Evolutionary conservation across 1,139 yeast species (phyloP), one percentile per base, ranked within the genome.

Genomic region (Yamadazyma triangularis): DNA sequence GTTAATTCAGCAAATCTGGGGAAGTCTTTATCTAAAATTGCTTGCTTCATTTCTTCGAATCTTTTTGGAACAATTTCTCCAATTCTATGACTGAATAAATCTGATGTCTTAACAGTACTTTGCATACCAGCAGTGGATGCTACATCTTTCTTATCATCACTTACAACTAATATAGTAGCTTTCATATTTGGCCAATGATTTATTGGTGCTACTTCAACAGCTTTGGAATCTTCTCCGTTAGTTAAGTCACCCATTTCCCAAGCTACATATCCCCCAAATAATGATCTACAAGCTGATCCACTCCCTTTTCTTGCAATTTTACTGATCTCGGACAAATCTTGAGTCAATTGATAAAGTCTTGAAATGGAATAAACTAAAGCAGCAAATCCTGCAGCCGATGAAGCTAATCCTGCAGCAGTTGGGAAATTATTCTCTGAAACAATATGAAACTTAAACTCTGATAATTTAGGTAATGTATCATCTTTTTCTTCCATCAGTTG

Each of bases 51-150:
- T 48, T 77, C 78, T 38, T 65, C 76, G 46, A 81, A 91, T 51
- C 98, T 73, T 47, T 66, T 59, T 27, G 98, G 98, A 16, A 91
- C 98, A 30, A 91, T 93, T 24, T 73, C 70, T 23, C 63, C 66
- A 40, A 89, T 71, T 58, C 99, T 78, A 56, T 83, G 72, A 46
- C 76, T 70, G 63, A 91, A 91, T 50, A 91, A 68, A 44, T 86
- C 85, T 4, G 96, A 87, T 2, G 97, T 88, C 27, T 73, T 64
- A 5, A 91, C 97, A 7, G 99, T 91, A 39, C 77, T 65, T 63
- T 93, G 98, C 99, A 91, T 91, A 31, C 99, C 98, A 18, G 83
- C 69, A 20, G 98, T 91, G 13, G 95, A 83, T 19, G 96, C 88
- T 2, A 94, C 89, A 52, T 89, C 98, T 62, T 91, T 91, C 59